Conservation (phyloP, 768 basidiomycete genomes). For the Candolleomyces eurysporus region DNA sequence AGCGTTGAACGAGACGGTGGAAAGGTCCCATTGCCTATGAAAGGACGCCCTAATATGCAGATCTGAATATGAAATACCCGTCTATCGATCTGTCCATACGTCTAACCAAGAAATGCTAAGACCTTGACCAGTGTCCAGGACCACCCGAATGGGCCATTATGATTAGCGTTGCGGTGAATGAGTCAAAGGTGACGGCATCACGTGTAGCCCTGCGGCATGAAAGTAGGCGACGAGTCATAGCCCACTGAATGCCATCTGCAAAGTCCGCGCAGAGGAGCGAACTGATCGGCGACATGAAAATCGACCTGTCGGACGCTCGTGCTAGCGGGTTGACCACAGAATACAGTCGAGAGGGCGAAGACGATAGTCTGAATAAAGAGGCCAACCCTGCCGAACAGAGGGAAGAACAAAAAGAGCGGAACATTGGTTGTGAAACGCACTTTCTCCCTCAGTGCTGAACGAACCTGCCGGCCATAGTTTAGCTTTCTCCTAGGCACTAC, state of each 20-base stretch:
- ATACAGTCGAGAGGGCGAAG: not conserved
- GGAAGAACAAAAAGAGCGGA: constrained; percentile 47
- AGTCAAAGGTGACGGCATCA: not conserved
- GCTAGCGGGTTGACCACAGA: not conserved
- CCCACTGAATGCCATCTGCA: constrained; percentile 52
- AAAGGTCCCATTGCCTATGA: too few species aligned
- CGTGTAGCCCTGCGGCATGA: not conserved
- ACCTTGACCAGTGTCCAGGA: too few species aligned
- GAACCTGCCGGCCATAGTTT: constrained; percentile 41
- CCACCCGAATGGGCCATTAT: too few species aligned
- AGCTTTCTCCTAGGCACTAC: constrained; percentile 57
- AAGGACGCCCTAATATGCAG: too few species aligned
- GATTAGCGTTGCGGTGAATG: not conserved
- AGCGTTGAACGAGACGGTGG: too few species aligned
- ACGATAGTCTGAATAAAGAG: not conserved
- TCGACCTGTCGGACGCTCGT: constrained; percentile 26
- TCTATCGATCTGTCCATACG: too few species aligned
- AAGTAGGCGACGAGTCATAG: constrained; percentile 24
- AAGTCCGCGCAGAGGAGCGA: constrained; percentile 57
- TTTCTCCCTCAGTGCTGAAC: constrained; percentile 1
- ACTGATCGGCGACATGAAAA: constrained; percentile 45
- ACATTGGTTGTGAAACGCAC: constrained; percentile 50
- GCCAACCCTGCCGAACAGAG: not conserved
- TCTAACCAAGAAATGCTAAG: too few species aligned
- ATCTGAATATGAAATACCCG: too few species aligned